Conservation (phyloP, 2,329 filamentous ascomycete species). For the Alternaria sp. region DNA sequence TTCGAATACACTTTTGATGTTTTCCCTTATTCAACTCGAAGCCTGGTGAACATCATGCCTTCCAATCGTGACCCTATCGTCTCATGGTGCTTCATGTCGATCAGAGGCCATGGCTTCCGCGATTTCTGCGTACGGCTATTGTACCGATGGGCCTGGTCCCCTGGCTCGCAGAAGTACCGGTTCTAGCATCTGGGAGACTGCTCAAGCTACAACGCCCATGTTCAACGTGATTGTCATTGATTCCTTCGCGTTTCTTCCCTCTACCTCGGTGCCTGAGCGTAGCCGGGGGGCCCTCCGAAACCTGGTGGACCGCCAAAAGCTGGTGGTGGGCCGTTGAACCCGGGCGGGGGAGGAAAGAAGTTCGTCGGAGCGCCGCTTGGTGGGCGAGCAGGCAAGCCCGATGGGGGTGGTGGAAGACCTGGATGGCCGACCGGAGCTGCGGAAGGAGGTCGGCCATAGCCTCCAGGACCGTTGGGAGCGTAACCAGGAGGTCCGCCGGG, state of each 20-base stretch:
- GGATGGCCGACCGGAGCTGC: slow-evolving; percentile 36
- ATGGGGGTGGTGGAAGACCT: slow-evolving; percentile 65
- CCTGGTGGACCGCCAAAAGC: slow-evolving; percentile 31
- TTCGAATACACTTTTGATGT: neutral
- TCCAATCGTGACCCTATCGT: neutral
- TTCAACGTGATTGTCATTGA: neutral
- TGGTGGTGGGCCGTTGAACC: slow-evolving; percentile 27
- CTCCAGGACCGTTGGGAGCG: slow-evolving; percentile 16
- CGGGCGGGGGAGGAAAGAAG: slow-evolving; percentile 36
- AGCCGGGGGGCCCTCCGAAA: slow-evolving; percentile 20
- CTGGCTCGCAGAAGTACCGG: neutral
- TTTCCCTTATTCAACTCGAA: neutral
- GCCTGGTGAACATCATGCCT: neutral
- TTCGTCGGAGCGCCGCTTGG: slow-evolving; percentile 67
- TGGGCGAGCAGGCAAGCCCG: slow-evolving; percentile 70
- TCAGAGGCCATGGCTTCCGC: neutral
- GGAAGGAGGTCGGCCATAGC: slow-evolving; percentile 31
- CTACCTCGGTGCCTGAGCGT: slow-evolving; percentile 15
- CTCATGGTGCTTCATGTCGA: neutral
- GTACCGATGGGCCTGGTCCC: neutral
- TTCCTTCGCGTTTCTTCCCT: neutral
- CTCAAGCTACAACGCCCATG: neutral
- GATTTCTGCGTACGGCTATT: neutral
- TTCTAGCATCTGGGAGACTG: neutral
- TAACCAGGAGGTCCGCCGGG: slow-evolving; percentile 50